Base-by-base conservation (phyloP, 2,329 filamentous ascomycete species). In the Calonectria fujianensis region DNA sequence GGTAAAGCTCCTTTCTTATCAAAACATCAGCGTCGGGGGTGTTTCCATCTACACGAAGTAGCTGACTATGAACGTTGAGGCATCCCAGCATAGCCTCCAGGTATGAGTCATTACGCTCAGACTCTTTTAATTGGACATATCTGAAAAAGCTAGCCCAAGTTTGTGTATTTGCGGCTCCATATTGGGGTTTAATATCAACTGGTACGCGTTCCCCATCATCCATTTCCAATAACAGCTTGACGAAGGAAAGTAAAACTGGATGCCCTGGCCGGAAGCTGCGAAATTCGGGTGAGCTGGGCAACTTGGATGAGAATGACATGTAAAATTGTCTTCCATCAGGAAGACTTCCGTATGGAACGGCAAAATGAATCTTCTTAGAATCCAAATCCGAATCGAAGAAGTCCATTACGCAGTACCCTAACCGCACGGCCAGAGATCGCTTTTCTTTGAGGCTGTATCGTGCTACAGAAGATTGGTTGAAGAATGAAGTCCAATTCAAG, bases 391-490 rank as follows among this genome's bases (percentile, higher is more conserved):
- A 54, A 27, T 54, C 51, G 5, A 54, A 54, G 11, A 54, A 54
- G 51, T 54, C 51, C 29, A 54, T 24, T 20, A 54, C 9, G 18
- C 51, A 54, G 13, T 31, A 54, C 7, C 51, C 51, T 11, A 54
- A 27, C 10, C 29, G 31, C 27, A 54, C 27, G 5, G 51, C 51
- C 1, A 54, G 18, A 32, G 27, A 10, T 9, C 51, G 27, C 24
- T 54, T 54, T 13, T 54, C 51, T 29, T 54, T 54, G 18, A 54
- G 51, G 7, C 32, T 54, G 14, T 54, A 54, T 54, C 51, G 51
- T 14, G 24, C 18, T 5, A 54, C 13, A 1, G 51, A 54, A 4
- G 51, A 27, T 54, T 31, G 29, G 24, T 13, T 54, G n/a, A 54
- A 31, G 11, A 54, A 27, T 7, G 51, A 54, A 27, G 4, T 20